Evolutionary conservation across 305 asterid genomes (phyloP), one percentile per base, ranked within the genome.

Genomic region (Lippia alba): DNA sequence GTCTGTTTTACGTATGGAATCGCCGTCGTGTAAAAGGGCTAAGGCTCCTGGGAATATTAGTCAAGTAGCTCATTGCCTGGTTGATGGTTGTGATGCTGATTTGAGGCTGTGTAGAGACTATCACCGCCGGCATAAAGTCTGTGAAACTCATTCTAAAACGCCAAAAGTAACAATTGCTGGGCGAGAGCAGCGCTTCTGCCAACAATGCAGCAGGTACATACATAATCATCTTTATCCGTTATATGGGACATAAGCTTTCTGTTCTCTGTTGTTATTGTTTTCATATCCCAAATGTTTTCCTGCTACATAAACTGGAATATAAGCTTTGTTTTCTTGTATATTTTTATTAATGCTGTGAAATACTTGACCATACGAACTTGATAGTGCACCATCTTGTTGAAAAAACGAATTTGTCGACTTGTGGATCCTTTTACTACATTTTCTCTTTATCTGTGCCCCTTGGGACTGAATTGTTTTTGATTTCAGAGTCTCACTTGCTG

Each of bases 71-170:
- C 84, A 78, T 68, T 92, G 98, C 80, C 76, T 84, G 87, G 98
- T 89, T 50, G 98, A 93, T 70, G 96, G 96, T 1, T 93, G 98
- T 58, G 81, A 64, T 55, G 91, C 96, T 0, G 97, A 93, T 79
- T 89, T 93, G 17, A 85, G 94, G 66, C 80, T 69, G 33, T 93
- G 98, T 66, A 79, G 97, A 41, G 98, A 93, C 62, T 93, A 93
- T 79, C 97, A 93, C 79, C 74, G 98, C 11, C 84, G 97, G 5
- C 98, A 93, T 71, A 93, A 91, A 73, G 98, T 93, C 33, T 93
- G 98, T 11, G 97, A 91, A 74, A 39, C 20, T 39, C 97, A 93
- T 81, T 93, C 98, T 0, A 93, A 93, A 85, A 80, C 96, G 0
- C 71, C 98, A 0, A 88, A 61, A 69, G 98, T 93, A 19, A 80